Base-by-base conservation (phyloP, 306 rosid species). In the Sindora glabra region DNA sequence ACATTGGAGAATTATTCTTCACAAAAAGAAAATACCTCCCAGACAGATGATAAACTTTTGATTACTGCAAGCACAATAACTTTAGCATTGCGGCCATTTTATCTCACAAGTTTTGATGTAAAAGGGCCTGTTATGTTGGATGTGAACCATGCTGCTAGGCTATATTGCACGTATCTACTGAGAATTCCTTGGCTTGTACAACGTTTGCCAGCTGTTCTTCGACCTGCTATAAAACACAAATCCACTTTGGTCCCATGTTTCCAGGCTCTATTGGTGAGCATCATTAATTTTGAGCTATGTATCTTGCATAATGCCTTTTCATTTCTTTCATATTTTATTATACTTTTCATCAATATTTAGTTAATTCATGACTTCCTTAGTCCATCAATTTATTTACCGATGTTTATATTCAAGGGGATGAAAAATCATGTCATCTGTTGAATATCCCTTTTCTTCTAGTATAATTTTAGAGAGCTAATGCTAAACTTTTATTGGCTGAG, bases 11-110 rank as follows among this genome's bases (percentile, higher is more conserved):
- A 52, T 57, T 66, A 52, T 42, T 73, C 95, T 74, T 73, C 74
- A 17, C 73, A 13, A 47, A 46, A 18, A 53, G 73, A 52, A 42
- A 67, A 21, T 64, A 57, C 48, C 16, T 40, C 61, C 67, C 86
- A 55, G 70, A 79, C 79, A 56, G 86, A 78, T 62, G 96, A 87
- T 14, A 47, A 14, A 3, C 73, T 92, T 77, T 69, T 92, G 50
- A 83, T 88, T 52, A 83, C 92, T 51, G 88, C 96, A 56, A 92
- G 96, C 75, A 78, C 90, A 49, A 74, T 92, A 68, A 92, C 96
- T 59, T 74, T 92, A 73, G 96, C 89, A 29, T 70, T 88, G 52
- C 89, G 88, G 64, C 96, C 98, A 41, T 81, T 88, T 72, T 80
- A 69, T 67, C 48, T 72, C 80, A 71, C 71, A 42, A 69, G 56